These are phyloP conservation scores for Mrakia gelida DNA, from an alignment of 768 basidiomycete genomes.

Conservation along the genomic window DNA sequence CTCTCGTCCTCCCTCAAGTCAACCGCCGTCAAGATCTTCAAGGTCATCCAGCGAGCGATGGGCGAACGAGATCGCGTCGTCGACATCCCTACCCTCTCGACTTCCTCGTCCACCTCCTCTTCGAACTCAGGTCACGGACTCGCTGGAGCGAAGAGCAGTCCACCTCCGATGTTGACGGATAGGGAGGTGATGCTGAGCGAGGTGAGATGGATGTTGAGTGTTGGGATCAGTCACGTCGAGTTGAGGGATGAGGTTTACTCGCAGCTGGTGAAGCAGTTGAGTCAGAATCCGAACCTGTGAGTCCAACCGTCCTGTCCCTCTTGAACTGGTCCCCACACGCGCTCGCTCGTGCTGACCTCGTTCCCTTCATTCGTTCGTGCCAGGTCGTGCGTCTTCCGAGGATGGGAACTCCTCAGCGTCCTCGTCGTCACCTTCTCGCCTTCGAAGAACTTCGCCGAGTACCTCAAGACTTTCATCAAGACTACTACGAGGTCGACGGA, in stretches of 20 bases:
- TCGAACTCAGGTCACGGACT: background rate
- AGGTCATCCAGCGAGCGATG: conserved; percentile 87
- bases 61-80: conserved; percentile 69
- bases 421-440: conserved; percentile 87
- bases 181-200: conserved; percentile 58
- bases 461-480: conserved; percentile 73
- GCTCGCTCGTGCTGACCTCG: background rate
- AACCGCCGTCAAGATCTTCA: conserved; percentile 80
- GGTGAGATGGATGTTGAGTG: conserved; percentile 76
- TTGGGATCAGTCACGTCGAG: conserved; percentile 74
- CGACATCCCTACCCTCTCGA: conserved; percentile 25
- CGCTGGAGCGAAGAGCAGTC: background rate
- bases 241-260: conserved; percentile 90
- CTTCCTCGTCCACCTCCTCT: background rate
- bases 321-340: background rate
- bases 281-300: conserved; percentile 70
- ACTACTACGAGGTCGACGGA: conserved; percentile 39
- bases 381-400: conserved; percentile 81
- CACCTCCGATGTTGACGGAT: conserved; percentile 41
- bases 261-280: conserved; percentile 87
- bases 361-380: background rate
- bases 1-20: conserved; percentile 62
- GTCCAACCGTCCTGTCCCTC: conserved; percentile 41
- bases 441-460: conserved; percentile 84
- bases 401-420: conserved; percentile 90